These are phyloP conservation scores for Trichoderma sp. DNA, from an alignment of 2,329 filamentous ascomycete species.

Conservation along the genomic window DNA sequence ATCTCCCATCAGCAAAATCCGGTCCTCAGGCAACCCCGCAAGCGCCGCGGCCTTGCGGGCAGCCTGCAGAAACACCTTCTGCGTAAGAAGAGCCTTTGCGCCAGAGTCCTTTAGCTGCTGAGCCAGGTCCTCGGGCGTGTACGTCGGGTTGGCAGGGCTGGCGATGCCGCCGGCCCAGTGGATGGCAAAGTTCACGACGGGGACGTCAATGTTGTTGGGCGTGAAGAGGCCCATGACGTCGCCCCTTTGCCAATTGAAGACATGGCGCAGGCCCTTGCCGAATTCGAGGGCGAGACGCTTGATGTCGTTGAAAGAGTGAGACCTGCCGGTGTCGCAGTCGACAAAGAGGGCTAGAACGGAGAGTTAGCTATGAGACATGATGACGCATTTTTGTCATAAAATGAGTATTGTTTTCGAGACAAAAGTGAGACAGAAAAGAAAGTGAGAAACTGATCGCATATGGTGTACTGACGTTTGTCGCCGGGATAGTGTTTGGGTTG, in stretches of 20 bases:
- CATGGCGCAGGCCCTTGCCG: slow-evolving; percentile 71
- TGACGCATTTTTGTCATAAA: neutral
- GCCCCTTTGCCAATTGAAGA: slow-evolving; percentile 76
- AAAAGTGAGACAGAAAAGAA: neutral
- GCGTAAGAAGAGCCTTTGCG: slow-evolving; percentile 73
- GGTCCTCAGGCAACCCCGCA: slow-evolving; percentile 67
- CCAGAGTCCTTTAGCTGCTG: slow-evolving; percentile 79
- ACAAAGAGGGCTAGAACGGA: slow-evolving; percentile 65
- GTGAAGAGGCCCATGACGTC: slow-evolving; percentile 81
- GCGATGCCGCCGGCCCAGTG: slow-evolving; percentile 80
- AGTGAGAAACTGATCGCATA: neutral
- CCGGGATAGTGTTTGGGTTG: slow-evolving; percentile 65
- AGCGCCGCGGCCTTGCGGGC: slow-evolving; percentile 66
- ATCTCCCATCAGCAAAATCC: slow-evolving; percentile 75
- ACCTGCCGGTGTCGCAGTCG: slow-evolving; percentile 65
- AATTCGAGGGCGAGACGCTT: slow-evolving; percentile 68
- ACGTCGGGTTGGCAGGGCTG: slow-evolving; percentile 85
- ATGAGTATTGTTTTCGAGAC: neutral
- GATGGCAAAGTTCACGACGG: slow-evolving; percentile 71
- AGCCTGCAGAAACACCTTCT: slow-evolving; percentile 61
- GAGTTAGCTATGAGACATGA: neutral
- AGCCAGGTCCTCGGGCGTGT: slow-evolving; percentile 78
- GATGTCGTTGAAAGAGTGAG: slow-evolving; percentile 69
- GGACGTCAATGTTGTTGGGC: slow-evolving; percentile 82
- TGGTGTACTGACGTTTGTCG: slow-evolving; percentile 59